These are phyloP conservation scores for Catunica adiposa DNA, from an alignment of 2,329 filamentous ascomycete genomes.

Conservation along the genomic window DNA sequence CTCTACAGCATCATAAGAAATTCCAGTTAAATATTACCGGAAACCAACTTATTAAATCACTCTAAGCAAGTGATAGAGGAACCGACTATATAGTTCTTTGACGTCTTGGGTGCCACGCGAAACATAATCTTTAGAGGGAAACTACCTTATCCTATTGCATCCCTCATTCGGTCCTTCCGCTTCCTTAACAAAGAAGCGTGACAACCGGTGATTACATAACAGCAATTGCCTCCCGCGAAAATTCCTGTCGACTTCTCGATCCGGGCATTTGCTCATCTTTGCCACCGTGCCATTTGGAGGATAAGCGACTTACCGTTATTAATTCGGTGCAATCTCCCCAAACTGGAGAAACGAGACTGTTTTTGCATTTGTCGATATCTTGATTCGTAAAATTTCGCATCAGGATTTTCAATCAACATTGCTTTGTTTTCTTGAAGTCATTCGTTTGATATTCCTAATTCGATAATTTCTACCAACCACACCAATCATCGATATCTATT, in stretches of 20 bases:
- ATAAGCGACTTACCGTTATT: not conserved
- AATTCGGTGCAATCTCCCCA: not conserved
- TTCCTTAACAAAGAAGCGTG: not conserved
- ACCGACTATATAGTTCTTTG: too few relatives aligned
- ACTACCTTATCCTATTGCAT: not conserved
- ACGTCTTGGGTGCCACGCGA: not conserved
- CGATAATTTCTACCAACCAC: not conserved
- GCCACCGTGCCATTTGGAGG: not conserved
- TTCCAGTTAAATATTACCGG: not conserved
- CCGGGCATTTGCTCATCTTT: not conserved
- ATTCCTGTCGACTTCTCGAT: not conserved
- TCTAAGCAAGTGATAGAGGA: not conserved
- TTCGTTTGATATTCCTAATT: not conserved
- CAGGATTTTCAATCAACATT: not conserved
- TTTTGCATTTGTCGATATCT: not conserved
- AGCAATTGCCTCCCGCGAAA: not conserved
- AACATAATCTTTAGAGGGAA: not conserved
- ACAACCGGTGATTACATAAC: not conserved
- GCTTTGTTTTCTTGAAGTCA: not conserved
- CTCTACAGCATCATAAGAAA: not conserved
- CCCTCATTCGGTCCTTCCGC: not conserved
- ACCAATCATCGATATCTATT: not conserved
- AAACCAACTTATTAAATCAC: not conserved
- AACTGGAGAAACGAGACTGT: not conserved
- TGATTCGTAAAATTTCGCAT: not conserved